Base-by-base conservation (phyloP, 192 early-diverging fungal genomes). In the Backusella australiensis region DNA sequence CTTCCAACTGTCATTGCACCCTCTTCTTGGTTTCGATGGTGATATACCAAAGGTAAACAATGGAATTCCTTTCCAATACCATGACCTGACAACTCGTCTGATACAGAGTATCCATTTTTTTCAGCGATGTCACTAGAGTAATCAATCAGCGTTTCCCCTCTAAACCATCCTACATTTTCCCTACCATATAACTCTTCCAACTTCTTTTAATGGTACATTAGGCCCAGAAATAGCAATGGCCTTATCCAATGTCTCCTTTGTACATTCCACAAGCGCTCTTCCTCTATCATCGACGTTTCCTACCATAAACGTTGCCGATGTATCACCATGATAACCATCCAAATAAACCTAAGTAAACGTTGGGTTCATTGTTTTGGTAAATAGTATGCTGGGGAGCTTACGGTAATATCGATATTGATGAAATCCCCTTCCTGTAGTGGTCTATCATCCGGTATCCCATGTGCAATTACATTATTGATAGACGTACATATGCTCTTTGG, bases 1-100 rank as follows among this genome's bases (percentile, higher is more conserved):
- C 94, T 96, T 0, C 93, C 92, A 7, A 89, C 79, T 67, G 81
- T 80, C 94, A 97, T 94, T 1, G 77, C 70, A 14, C 90, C 93
- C 1, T 90, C 86, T 67, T 89, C 90, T 32, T 91, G 85, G 77
- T 80, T 78, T 82, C 77, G 69, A 83, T 92, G 92, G 71, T 96
- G 95, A 82, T 90, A 90, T 65, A 97, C 90, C 34, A 94, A 76
- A 34, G 96, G 95, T 65, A 90, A 85, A 77, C 91, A 89, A 82
- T 97, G 96, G 75, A 97, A 97, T 66, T 90, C 84, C 21, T 86
- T 86, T 52, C 96, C 95, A 34, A 97, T 91, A 0, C 96, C 96
- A 80, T 97, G 96, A 5, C 96, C 96, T 3, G 93, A 93, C 73
- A 96, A 90, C 49, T 93, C 90, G 9, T 86, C 81, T 3, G 89